Evolutionary conservation across 2,329 filamentous ascomycete species (phyloP), one percentile per base, ranked within the genome.

Genomic region (Ascochyta rabiei): DNA sequence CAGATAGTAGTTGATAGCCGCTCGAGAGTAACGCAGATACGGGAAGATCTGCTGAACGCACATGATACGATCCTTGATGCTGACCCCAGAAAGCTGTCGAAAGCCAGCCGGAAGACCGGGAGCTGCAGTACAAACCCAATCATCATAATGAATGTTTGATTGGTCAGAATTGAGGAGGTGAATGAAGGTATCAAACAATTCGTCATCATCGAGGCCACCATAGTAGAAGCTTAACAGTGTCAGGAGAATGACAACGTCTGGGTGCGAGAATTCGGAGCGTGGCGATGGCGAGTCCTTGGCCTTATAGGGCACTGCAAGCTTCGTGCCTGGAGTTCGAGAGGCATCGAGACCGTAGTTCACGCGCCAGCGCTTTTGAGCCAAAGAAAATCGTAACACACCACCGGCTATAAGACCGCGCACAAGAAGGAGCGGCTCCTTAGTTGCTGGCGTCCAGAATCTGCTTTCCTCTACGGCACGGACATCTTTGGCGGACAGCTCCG

Each of bases 181-280:
- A 0, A 68, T 49, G 4, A 90, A 81, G 0, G 75, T 71, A 1
- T 71, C 56, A 8, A 79, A 77, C 0, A 90, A 63, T 1, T 87
- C 77, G 0, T 80, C 65, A 13, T 86, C 68, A 0, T 51, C 56
- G 0, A 90, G 76, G 0, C 87, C 86, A 0, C 75, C 74, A 44
- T 90, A 88, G 62, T 91, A 91, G 62, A 88, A 90, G 0, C 82
- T 80, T 0, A 92, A 72, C 12, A 83, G 86, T 0, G 88, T 91
- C 1, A 91, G 76, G 0, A 86, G 30, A 2, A 91, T 86, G 0
- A 84, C 80, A 0, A 89, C 85, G 61, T 91, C 83, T 0, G 87
- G 86, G 59, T 91, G 87, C 0, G 86, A 84, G 65, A 83, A 91
- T 61, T 91, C 88, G 0, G 86, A 83, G 6, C 84, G 80, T 0